Evolutionary conservation across 768 basidiomycete species (phyloP), one percentile per base, ranked within the genome.

Genomic region (Strobilomyces echinocephalus): DNA sequence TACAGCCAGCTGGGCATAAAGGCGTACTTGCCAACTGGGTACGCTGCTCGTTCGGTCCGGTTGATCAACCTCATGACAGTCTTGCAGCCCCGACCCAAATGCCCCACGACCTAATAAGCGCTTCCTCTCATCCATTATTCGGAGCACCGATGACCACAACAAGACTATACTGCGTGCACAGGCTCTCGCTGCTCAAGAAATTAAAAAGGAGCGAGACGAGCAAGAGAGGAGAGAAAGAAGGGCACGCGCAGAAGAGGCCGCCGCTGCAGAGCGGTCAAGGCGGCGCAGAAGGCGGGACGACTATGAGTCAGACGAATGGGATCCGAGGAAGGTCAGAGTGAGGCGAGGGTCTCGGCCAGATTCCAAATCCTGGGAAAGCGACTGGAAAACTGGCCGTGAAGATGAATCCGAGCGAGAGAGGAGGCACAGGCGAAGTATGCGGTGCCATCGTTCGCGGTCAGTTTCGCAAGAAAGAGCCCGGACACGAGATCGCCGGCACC

Each of bases 141-240:
- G 86, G 60, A 93, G 82, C 59, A 97, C 97, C 5, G 95, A 97
- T 66, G 95, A 95, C 53, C 97, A 99, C 65, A 99, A 99, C 70
- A 84, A 87, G 71, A 84, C 88, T 12, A 76, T 99, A 43, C 68
- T 91, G 20, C 80, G 80, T 51, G 79, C 87, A 24, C 88, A 91
- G 69, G 85, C 85, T 0, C 67, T 74, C 12, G 86, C 88, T 33
- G 85, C 87, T 2, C 78, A 87, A 58, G 88, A 90, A 59, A 73
- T 83, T n/a, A 85, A 88, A 53, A 73, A 72, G 26, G 84, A 84
- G 57, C 71, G 82, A 24, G 79, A 83, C n/a, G 87, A 87, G 54
- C 76, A 79, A 56, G 83, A 87, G 64, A 73, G 81, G 54, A 74
- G 63, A 43, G 85, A 88, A 59, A 72, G 87, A 34, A 73, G 77